phyloP scores from a whole-genome alignment of 805 yeast species.

The Saccharomycopsis schoenii region DNA sequence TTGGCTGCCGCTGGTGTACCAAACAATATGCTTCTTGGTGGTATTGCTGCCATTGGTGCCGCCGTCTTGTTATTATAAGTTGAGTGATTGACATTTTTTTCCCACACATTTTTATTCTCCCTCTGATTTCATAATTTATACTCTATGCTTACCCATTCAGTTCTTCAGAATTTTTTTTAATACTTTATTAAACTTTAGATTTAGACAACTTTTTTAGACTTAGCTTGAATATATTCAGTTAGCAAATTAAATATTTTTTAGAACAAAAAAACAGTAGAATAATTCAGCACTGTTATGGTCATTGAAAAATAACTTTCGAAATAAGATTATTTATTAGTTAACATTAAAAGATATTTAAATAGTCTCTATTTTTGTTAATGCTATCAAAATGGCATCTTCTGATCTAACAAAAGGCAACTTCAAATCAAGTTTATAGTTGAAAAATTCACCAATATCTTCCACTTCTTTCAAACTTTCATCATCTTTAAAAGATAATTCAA shows the following conservation, averaged over 20 bases:
- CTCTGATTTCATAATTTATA: background rate
- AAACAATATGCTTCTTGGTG: background rate
- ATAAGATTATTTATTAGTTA: background rate
- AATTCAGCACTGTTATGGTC: too few relatives aligned
- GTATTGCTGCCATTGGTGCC: background rate
- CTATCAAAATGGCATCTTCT: constrained; percentile 63
- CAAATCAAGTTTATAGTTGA: constrained; percentile 45
- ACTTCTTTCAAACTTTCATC: constrained; percentile 47
- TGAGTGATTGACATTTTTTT: background rate
- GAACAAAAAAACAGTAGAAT: background rate
- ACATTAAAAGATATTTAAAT: background rate
- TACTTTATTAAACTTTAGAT: background rate
- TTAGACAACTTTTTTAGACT: background rate
- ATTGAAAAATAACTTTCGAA: too few relatives aligned
- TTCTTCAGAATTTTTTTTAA: background rate
- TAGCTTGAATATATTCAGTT: background rate
- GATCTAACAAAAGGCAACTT: constrained; percentile 49
- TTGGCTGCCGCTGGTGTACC: background rate
- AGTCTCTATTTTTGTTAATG: constrained; percentile 31
- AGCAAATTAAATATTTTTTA: background rate
- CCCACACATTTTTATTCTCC: background rate
- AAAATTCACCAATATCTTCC: constrained; percentile 47
- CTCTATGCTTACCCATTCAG: background rate
- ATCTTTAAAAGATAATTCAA: constrained; percentile 40
- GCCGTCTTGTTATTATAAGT: background rate